These are phyloP conservation scores for Vigna hirtella DNA, from an alignment of 306 rosid genomes.

Conservation along the genomic window DNA sequence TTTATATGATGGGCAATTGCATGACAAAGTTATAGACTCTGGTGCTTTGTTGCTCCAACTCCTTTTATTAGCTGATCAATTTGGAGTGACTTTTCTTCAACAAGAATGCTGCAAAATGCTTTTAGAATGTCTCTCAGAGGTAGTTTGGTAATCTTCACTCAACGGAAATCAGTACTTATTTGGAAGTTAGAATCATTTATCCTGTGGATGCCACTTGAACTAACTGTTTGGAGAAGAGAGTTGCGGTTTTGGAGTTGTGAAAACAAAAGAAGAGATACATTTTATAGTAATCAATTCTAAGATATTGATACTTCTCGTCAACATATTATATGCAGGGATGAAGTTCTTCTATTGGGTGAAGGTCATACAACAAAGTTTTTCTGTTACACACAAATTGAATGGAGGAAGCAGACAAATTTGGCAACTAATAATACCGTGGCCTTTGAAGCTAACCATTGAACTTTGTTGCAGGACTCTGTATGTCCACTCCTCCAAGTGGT, in stretches of 20 bases:
- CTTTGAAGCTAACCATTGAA: conserved; percentile 73
- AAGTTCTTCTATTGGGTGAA: conserved; percentile 88
- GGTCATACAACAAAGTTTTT: conserved; percentile 88
- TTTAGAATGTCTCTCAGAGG: conserved; percentile 92
- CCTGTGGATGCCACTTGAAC: conserved; percentile 59
- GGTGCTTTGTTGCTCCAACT: conserved; percentile 77
- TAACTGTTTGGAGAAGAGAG: conserved; percentile 72
- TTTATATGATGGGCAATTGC: conserved; percentile 77
- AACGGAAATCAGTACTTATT: conserved; percentile 37
- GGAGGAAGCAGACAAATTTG: conserved; percentile 93
- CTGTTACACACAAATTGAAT: conserved; percentile 84
- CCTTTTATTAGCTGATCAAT: conserved; percentile 86
- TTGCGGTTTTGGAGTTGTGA: conserved; percentile 75
- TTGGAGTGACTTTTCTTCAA: conserved; percentile 88
- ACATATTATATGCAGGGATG: conserved; percentile 95
- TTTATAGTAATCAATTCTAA: conserved; percentile 62
- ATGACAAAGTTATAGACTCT: conserved; percentile 63
- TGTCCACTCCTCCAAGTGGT: conserved; percentile 86
- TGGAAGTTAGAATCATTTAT: conserved; percentile 43
- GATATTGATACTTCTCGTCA: conserved; percentile 74
- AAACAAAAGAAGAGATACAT: conserved; percentile 77
- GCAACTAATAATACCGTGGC: conserved; percentile 62
- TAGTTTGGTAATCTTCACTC: conserved; percentile 58
- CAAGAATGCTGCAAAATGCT: conserved; percentile 93
- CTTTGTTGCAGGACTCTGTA: conserved; percentile 95